These are phyloP conservation scores for Dothideomycetes sp. DNA, from an alignment of 2,329 filamentous ascomycete species.

Conservation along the genomic window DNA sequence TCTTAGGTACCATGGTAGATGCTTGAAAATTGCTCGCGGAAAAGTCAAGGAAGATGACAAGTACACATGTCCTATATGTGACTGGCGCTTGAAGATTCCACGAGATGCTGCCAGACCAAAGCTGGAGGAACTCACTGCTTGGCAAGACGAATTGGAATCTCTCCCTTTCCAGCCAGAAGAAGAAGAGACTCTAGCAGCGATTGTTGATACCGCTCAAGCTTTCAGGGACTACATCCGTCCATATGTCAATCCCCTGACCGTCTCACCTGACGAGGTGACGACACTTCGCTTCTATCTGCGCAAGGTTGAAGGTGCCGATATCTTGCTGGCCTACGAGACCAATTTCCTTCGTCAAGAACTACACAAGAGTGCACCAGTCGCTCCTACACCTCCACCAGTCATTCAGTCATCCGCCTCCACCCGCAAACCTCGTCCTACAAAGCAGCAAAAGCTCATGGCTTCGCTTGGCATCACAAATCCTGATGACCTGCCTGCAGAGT, in stretches of 20 bases:
- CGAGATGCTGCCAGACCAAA: constrained; percentile 93
- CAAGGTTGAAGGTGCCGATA: constrained; percentile 94
- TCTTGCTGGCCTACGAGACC: constrained; percentile 84
- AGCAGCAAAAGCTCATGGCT: constrained; percentile 88
- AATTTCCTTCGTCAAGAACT: constrained; percentile 95
- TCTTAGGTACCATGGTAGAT: constrained; percentile 88
- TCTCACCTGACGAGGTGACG: constrained; percentile 75
- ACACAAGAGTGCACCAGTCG: constrained; percentile 89
- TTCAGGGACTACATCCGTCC: constrained; percentile 76
- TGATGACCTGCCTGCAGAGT: constrained; percentile 76
- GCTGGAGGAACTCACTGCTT: constrained; percentile 74
- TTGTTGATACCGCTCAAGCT: constrained; percentile 72
- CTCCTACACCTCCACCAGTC: constrained; percentile 74
- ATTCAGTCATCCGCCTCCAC: constrained; percentile 84
- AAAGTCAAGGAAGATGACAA: constrained; percentile 98
- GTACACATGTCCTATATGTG: constrained; percentile 96
- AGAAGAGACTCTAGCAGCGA: constrained; percentile 73
- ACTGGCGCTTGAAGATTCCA: constrained; percentile 93
- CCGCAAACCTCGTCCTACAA: constrained; percentile 89
- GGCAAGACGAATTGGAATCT: constrained; percentile 70
- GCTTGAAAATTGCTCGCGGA: constrained; percentile 90
- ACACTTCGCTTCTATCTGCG: constrained; percentile 90
- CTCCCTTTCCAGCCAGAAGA: constrained; percentile 95
- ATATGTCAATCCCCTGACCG: constrained; percentile 66
- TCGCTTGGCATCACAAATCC: constrained; percentile 83